Percentiles rank a stretch among this genome's conserved stretches.
phyloP scores from a whole-genome alignment of 805 yeast genomes.

The Lachancea sp. region DNA sequence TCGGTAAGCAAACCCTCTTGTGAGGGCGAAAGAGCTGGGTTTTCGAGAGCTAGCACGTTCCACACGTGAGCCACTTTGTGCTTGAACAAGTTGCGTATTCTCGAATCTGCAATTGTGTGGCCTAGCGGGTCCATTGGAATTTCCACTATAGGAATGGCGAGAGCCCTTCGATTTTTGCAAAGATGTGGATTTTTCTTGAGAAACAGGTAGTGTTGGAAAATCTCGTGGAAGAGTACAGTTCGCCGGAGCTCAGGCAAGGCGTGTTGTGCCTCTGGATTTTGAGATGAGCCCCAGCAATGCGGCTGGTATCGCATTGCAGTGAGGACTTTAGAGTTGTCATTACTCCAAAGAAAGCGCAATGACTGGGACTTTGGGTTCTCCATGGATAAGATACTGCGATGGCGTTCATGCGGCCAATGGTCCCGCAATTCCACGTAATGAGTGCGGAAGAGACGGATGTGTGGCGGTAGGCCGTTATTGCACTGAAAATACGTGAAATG shows the following conservation, averaged over 20 bases:
- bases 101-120: slow-evolving; percentile 15
- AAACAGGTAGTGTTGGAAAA: slow-evolving; percentile 18
- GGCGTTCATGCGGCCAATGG: slow-evolving; percentile 21
- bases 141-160: slow-evolving; percentile 21
- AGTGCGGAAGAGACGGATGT: slow-evolving; percentile 11
- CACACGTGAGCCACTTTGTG: slow-evolving; percentile 14
- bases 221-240: slow-evolving; percentile 11
- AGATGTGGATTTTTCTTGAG: slow-evolving; percentile 15
- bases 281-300: slow-evolving; percentile 11
- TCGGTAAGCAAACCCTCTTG: slow-evolving; percentile 12
- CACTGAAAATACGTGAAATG: slow-evolving; percentile 15
- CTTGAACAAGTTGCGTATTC: slow-evolving; percentile 17
- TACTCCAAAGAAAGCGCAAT: slow-evolving; percentile 14
- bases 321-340: slow-evolving; percentile 9
- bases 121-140: slow-evolving; percentile 22
- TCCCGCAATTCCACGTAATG: slow-evolving; percentile 13
- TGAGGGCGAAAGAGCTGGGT: slow-evolving; percentile 11
- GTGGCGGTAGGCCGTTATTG: slow-evolving; percentile 13
- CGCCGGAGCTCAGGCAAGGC: slow-evolving; percentile 7
- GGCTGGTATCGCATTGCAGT: slow-evolving; percentile 9
- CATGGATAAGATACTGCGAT: slow-evolving; percentile 13
- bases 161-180: slow-evolving; percentile 13
- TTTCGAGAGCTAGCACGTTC: slow-evolving; percentile 19
- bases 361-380: slow-evolving; percentile 13
- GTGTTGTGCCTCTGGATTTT: neutral